A percentile compares a stretch with the other conserved stretches of the same genome.
Evolutionary conservation across 768 basidiomycete species (phyloP).

Genomic region (Tylopilus felleus): DNA sequence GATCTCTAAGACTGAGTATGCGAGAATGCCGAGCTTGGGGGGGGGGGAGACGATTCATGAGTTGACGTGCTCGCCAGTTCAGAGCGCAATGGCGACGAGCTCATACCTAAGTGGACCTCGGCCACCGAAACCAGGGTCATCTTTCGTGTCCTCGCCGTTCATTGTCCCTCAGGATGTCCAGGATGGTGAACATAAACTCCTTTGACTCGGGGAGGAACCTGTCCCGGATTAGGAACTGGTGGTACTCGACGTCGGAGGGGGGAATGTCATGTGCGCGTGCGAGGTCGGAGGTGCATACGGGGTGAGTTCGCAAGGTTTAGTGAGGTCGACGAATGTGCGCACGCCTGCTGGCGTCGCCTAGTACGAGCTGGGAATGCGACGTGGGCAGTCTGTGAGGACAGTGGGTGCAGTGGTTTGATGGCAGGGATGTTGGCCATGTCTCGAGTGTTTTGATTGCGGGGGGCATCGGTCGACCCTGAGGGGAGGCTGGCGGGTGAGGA

Average conservation of each 20-base stretch:
- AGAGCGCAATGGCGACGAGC: too few relatives aligned
- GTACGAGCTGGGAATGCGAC: conserved; percentile 81
- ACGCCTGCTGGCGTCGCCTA: conserved; percentile 78
- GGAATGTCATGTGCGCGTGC: conserved; percentile 56
- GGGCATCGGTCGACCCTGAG: too few relatives aligned
- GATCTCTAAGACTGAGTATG: too few relatives aligned
- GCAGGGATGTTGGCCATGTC: conserved; percentile 14
- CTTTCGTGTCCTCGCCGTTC: conserved; percentile 52
- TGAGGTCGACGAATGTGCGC: conserved; percentile 80
- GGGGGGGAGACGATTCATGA: too few relatives aligned
- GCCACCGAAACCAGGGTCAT: too few relatives aligned
- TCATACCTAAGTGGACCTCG: too few relatives aligned
- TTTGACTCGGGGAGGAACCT: conserved; percentile 59
- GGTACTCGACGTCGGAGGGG: conserved; percentile 58
- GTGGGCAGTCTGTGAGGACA: conserved; percentile 26
- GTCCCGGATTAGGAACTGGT: conserved; percentile 77
- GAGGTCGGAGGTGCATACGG: conserved; percentile 56
- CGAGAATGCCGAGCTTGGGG: too few relatives aligned
- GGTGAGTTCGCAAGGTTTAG: conserved; percentile 72
- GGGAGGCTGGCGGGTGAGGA: conserved; percentile 7
- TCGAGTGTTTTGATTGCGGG: conserved; percentile 8
- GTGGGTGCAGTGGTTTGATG: conserved; percentile 9
- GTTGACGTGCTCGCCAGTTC: too few relatives aligned
- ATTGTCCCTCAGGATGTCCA: conserved; percentile 59
- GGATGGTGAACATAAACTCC: conserved; percentile 55